Base-by-base conservation (phyloP, 345 rosid genomes). In the Camelina laxa region DNA sequence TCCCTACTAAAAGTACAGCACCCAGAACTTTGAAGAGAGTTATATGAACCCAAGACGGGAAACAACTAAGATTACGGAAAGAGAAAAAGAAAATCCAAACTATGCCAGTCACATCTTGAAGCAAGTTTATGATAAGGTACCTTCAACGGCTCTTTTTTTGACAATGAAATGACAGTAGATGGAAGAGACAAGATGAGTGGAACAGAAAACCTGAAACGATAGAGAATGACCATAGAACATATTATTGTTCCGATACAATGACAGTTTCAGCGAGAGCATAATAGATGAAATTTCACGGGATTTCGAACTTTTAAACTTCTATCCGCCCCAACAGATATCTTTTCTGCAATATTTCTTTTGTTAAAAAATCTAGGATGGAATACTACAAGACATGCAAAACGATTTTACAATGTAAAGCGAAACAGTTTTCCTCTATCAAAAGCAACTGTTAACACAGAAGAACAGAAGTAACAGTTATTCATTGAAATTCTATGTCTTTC, bases 111-210 rank as follows among this genome's bases (percentile, higher is more conserved):
- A 65, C 55, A 65, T 57, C 49, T 39, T 58, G 67, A 59, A 31
- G 60, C 27, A 36, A 64, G 51, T 24, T 63, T 36, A 64, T 64
- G 47, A 55, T 70, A 33, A 41, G 69, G 7, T 79, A 95, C 99
- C 96, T 89, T 85, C 63, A 95, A 81, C 4, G 65, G 74, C 53
- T 90, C 94, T 69, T 88, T 83, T 78, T 87, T 90, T 12, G 92
- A 79, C 87, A 95, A 72, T 10, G 99, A 95, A 82, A 92, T 80
- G 67, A 90, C 92, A 3, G 96, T 84, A 27, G 88, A 87, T 70
- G 99, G 94, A 78, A 89, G 87, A 54, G 98, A 86, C 62, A 95
- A 61, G 74, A 95, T 90, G 75, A 95, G 79, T 6, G 99, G 98
- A 77, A 92, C 85, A 67, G 90, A 78, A 76, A 90, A 76, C 81